Evolutionary conservation across 768 basidiomycete species (phyloP), one percentile per base, ranked within the genome.

Genomic region (Nevesoporus exiguus): DNA sequence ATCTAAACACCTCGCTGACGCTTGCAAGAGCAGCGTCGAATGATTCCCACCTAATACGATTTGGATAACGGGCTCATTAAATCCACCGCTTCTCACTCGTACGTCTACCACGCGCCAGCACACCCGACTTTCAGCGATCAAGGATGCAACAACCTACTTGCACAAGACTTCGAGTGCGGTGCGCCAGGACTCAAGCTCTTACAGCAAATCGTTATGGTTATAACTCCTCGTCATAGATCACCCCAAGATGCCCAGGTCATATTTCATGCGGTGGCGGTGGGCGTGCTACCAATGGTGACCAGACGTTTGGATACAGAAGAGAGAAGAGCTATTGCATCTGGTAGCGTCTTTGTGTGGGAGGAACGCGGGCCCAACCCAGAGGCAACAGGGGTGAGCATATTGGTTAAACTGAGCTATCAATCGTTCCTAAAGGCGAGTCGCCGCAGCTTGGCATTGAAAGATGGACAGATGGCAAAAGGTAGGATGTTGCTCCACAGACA

Each of bases 291-390:
- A 29, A 87, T 89, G 74, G 81, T 90, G 47, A 73, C 81, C 24
- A 80, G 86, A 52, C 82, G 89, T 37, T 76, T 92, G 48, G 86
- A 88, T 71, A 81, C 84, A 15, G 88, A 88, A 49, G 89, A 91
- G 66, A 77, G 88, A 36, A 78, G 88, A 11, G 73, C 76, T 37
- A 88, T 91, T 47, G 60, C 73, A n/a, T 80, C 88, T 1, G 89
- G 90, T 14, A 82, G 80, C 53, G 83, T 91, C 31, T 92, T 82
- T 59, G 88, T 92, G 36, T 92, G 90, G 89, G 88, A 91, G 65
- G 90, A 92, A 67, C 77, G 89, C 52, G 83, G 84, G 6, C 77
- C 85, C 14, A 82, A 80, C 57, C 70, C 82, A 47, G 88, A 87
- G 56, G 77, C 82, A 27, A 82, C 81, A 44, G 85, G 86, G 55